Percentiles rank a stretch among this genome's conserved stretches.
phyloP scores from a whole-genome alignment of 495 filamentous ascomycete genomes.

The Annulohypoxylon maeteangense region DNA sequence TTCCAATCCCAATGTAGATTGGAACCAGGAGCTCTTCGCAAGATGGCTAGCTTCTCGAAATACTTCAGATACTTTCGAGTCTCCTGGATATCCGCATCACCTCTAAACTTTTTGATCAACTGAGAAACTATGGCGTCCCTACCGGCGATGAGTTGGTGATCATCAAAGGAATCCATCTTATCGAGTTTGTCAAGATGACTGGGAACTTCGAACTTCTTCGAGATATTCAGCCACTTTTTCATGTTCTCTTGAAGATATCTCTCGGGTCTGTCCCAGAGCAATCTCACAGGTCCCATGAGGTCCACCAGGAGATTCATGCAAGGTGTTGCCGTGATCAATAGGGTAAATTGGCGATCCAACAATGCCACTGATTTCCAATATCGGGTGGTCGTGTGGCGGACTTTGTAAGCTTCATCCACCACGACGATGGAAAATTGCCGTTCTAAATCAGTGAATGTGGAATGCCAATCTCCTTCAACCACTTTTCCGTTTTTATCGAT shows the following conservation, averaged over 20 bases:
- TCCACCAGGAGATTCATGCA: constrained; percentile 40
- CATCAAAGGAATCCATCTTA: neutral
- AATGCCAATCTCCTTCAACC: constrained; percentile 13
- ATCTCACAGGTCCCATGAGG: constrained; percentile 32
- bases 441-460: constrained; percentile 23
- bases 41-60: constrained; percentile 41
- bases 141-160: constrained; percentile 37
- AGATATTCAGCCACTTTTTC: neutral
- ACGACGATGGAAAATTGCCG: constrained; percentile 44
- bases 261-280: constrained; percentile 36
- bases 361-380: constrained; percentile 40
- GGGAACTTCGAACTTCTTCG: constrained; percentile 8
- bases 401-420: constrained; percentile 45
- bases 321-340: constrained; percentile 45
- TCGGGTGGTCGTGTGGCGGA: constrained; percentile 23
- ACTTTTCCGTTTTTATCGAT: neutral
- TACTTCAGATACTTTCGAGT: constrained; percentile 36
- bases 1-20: constrained; percentile 36
- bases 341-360: constrained; percentile 38
- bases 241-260: constrained; percentile 6
- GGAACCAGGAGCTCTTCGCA: constrained; percentile 43
- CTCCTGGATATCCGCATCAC: constrained; percentile 30
- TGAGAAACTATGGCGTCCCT: constrained; percentile 28
- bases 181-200: constrained; percentile 19
- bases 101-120: too few species aligned